These are phyloP conservation scores for Solanum hybrid DNA, from an alignment of 305 asterid genomes.

Conservation along the genomic window DNA sequence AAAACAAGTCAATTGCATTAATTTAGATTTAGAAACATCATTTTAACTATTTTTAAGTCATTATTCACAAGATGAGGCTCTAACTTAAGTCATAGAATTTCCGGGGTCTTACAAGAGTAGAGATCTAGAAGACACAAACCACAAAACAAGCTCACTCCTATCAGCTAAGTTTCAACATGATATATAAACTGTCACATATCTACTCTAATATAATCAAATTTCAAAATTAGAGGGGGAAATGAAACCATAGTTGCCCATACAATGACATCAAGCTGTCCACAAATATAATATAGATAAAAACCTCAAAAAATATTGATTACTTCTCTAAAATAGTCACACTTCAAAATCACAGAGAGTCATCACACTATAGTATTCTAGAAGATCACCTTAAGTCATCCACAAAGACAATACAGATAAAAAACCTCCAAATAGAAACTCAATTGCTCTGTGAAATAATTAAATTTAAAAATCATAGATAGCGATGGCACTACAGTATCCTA, in stretches of 20 bases:
- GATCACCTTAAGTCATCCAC: not conserved
- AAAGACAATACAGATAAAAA: not conserved
- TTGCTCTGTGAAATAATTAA: not conserved
- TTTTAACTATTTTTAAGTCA: too few species aligned
- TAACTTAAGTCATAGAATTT: too few species aligned
- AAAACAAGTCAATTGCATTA: too few species aligned
- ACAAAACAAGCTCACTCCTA: not conserved
- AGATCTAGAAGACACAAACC: not conserved
- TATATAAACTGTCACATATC: not conserved
- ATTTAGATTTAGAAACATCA: too few species aligned
- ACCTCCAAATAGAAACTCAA: not conserved
- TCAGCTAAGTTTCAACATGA: not conserved
- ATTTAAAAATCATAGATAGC: too few species aligned
- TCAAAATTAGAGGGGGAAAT: not conserved
- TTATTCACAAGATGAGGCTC: too few species aligned
- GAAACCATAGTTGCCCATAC: not conserved
- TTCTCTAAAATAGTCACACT: not conserved
- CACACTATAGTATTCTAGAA: not conserved
- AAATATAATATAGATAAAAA: too few species aligned
- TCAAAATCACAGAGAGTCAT: not conserved
- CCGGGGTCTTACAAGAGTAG: not conserved
- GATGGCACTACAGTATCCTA: not conserved
- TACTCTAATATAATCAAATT: too few species aligned
- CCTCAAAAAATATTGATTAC: not conserved
- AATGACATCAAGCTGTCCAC: not conserved